Evolutionary conservation across 805 yeast species (phyloP).

Genomic region (Wickerhamia fluorescens): DNA sequence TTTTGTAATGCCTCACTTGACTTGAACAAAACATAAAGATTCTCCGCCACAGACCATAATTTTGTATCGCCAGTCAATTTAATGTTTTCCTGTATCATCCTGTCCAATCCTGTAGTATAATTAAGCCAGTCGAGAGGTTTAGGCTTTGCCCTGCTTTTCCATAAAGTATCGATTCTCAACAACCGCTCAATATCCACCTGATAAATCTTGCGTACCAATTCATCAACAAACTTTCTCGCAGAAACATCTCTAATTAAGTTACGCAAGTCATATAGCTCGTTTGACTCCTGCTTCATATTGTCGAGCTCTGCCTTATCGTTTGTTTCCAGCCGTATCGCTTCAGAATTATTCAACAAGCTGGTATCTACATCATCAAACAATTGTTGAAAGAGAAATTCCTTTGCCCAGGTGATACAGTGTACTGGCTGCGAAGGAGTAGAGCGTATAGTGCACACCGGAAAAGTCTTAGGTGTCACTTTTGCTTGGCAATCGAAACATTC

Average conservation of each 20-base stretch:
- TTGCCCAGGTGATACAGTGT: conserved; percentile 97
- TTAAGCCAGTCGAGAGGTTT: conserved; percentile 42
- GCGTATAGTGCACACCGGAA: conserved; percentile 94
- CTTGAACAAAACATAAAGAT: conserved; percentile 49
- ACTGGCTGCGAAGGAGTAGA: conserved; percentile 96
- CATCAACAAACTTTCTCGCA: conserved; percentile 22
- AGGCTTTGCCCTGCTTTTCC: conserved; percentile 72
- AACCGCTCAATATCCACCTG: conserved; percentile 73
- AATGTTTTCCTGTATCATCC: conserved; percentile 1
- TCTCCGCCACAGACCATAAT: conserved; percentile 59
- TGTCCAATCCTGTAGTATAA: conserved; percentile 8
- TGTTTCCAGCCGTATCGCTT: conserved; percentile 39
- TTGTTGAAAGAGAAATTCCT: conserved; percentile 78
- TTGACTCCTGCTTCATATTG: conserved; percentile 57
- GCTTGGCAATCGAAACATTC: conserved; percentile 93
- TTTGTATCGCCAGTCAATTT: conserved; percentile 21
- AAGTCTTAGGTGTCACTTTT: conserved; percentile 82
- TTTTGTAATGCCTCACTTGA: conserved; percentile 44
- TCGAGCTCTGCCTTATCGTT: conserved; percentile 60
- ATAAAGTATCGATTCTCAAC: conserved; percentile 60
- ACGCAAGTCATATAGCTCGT: conserved; percentile 45
- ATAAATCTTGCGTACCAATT: conserved; percentile 56
- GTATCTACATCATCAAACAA: conserved; percentile 51
- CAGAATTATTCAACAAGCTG: conserved; percentile 7
- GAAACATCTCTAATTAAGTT: conserved; percentile 9